Percentiles rank a stretch among this genome's conserved stretches.
Evolutionary conservation across 352 stramenopile genomes (phyloP).

Genomic region (Globisporangium nunn): DNA sequence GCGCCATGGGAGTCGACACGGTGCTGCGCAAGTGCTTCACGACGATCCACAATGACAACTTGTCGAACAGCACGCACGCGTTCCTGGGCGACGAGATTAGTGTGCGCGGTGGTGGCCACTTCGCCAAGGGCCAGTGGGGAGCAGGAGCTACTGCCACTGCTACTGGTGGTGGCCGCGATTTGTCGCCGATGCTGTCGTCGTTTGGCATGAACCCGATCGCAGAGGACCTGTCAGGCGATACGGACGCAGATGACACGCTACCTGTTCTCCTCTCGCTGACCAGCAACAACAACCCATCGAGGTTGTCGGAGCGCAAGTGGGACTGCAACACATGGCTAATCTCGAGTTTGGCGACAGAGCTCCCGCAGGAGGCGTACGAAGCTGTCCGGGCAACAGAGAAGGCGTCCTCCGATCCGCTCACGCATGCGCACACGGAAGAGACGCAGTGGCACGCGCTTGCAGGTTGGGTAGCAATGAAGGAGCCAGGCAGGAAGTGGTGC

Average conservation of each 20-base stretch:
- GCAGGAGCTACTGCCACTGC: not conserved
- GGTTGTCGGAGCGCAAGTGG: slow-evolving; percentile 31
- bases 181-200: slow-evolving; percentile 22
- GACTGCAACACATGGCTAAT: slow-evolving; percentile 54
- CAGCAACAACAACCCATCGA: not conserved
- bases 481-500: slow-evolving; percentile 55
- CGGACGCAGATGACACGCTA: slow-evolving; percentile 39
- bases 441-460: slow-evolving; percentile 18
- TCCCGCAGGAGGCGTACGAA: slow-evolving; percentile 57
- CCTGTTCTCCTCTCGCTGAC: slow-evolving; percentile 37
- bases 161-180: slow-evolving; percentile 3
- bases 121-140: slow-evolving; percentile 29
- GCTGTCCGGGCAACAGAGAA: slow-evolving; percentile 31
- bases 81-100: slow-evolving; percentile 85
- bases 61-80: slow-evolving; percentile 77
- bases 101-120: slow-evolving; percentile 56
- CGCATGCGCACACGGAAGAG: slow-evolving; percentile 1
- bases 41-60: slow-evolving; percentile 81
- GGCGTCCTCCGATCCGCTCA: slow-evolving; percentile 16
- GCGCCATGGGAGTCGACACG: slow-evolving; percentile 40
- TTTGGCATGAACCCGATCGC: slow-evolving; percentile 73
- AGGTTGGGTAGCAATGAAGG: slow-evolving; percentile 57
- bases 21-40: slow-evolving; percentile 84
- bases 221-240: slow-evolving; percentile 26
- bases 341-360: slow-evolving; percentile 52